Conservation (phyloP, 192 early-diverging fungal genomes). For the Obelidium mucronatum region DNA sequence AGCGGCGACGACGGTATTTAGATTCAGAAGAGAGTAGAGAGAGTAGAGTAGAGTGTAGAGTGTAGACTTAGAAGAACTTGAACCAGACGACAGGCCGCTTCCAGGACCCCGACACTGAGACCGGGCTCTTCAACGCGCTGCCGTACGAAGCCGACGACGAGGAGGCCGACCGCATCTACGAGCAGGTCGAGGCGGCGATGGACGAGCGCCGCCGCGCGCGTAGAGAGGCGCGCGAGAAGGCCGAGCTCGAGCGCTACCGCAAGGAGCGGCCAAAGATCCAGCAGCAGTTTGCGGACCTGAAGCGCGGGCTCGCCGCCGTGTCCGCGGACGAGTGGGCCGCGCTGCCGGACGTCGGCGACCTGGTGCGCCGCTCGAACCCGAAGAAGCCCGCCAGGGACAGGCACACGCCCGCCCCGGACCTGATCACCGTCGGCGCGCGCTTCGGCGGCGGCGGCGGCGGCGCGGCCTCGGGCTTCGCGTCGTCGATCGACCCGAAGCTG, state of each 20-base stretch:
- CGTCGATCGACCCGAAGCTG: slow-evolving; percentile 66
- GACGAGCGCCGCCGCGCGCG: slow-evolving; percentile 80
- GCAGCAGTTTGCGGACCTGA: slow-evolving; percentile 90
- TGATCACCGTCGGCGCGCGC: slow-evolving; percentile 61
- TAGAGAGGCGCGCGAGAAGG: slow-evolving; percentile 77
- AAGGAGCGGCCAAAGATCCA: slow-evolving; percentile 83
- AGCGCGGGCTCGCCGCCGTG: slow-evolving; percentile 79
- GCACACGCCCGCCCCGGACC: slow-evolving; percentile 62
- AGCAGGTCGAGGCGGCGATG: slow-evolving; percentile 88
- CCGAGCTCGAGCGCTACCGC: slow-evolving; percentile 69
- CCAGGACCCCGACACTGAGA: slow-evolving; percentile 94
- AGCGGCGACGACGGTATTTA: slow-evolving; percentile 33
- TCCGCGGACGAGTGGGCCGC: slow-evolving; percentile 87
- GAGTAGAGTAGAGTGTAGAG: neutral
- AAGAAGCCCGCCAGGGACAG: slow-evolving; percentile 49
- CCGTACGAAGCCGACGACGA: slow-evolving; percentile 97
- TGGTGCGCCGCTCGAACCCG: slow-evolving; percentile 81
- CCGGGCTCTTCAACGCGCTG: slow-evolving; percentile 82
- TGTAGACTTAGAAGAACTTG: neutral
- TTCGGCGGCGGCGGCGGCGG: slow-evolving; percentile 59
- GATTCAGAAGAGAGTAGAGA: neutral
- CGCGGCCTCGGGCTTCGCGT: slow-evolving; percentile 50
- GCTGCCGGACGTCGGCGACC: slow-evolving; percentile 84
- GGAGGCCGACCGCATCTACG: slow-evolving; percentile 95
- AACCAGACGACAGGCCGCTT: slow-evolving; percentile 73